A percentile compares a stretch with the other conserved stretches of the same genome.
Conservation (phyloP, 176 grass and related monocot species). For the Zoysia japonica region DNA sequence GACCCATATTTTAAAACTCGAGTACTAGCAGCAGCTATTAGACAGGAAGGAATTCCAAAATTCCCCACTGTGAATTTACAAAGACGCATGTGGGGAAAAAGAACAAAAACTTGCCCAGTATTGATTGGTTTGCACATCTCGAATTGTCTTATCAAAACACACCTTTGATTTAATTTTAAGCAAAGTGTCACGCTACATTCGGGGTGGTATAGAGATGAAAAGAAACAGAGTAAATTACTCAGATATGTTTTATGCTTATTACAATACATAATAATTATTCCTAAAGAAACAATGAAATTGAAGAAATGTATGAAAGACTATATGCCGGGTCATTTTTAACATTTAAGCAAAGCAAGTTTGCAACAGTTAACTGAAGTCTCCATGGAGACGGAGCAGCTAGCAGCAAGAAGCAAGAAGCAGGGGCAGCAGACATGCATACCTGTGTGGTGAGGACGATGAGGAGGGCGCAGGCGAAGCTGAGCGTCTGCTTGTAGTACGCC, state of each 20-base stretch:
- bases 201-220: slow-evolving; percentile 5
- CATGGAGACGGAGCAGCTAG: background rate
- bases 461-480: slow-evolving; percentile 77
- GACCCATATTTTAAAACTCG: background rate
- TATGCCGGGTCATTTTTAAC: background rate
- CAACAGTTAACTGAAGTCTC: background rate
- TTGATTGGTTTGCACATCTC: slow-evolving; percentile 5
- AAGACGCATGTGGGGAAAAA: slow-evolving; percentile 6
- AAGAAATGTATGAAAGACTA: background rate
- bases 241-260: background rate
- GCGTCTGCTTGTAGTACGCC: slow-evolving; percentile 89
- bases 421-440: slow-evolving; percentile 13
- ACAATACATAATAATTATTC: background rate
- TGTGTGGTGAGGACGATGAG: slow-evolving; percentile 93
- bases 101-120: slow-evolving; percentile 4
- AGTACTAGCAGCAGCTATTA: background rate
- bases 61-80: background rate
- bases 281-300: background rate
- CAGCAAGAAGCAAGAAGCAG: background rate
- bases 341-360: background rate
- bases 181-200: slow-evolving; percentile 20
- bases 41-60: slow-evolving; percentile 4
- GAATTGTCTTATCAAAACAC: slow-evolving; percentile 7
- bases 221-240: background rate
- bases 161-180: background rate